Evolutionary conservation across 176 grass and related monocot species (phyloP).

Genomic region (Thinopyrum elongatum): DNA sequence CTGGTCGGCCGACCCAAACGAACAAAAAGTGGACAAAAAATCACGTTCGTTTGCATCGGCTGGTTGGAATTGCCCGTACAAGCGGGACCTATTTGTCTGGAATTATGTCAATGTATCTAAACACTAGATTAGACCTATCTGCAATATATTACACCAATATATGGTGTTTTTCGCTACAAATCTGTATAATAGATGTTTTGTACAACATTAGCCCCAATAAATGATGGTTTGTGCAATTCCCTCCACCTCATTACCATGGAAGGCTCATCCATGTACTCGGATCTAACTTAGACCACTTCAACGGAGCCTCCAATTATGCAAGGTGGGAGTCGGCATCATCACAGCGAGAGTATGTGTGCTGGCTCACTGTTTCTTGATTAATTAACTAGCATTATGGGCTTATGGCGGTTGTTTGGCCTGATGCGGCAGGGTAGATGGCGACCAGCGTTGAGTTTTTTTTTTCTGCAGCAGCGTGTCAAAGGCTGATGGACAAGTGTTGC

Average conservation of each 20-base stretch:
- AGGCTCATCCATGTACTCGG: not conserved
- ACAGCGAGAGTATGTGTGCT: not conserved
- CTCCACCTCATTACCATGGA: not conserved
- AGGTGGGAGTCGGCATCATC: not conserved
- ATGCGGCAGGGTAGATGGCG: not conserved
- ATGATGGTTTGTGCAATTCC: no score
- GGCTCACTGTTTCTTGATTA: not conserved
- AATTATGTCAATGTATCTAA: no score
- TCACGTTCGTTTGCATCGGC: no score
- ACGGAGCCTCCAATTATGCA: not conserved
- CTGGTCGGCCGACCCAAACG: no score
- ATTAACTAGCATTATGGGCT: not conserved
- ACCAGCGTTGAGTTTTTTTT: not conserved
- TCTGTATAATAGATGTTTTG: no score
- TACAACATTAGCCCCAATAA: no score
- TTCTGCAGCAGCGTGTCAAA: not conserved
- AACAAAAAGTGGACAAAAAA: no score
- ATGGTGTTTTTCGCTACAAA: no score
- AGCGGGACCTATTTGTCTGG: no score
- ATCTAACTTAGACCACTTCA: not conserved
- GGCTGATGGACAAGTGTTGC: constrained; percentile 10
- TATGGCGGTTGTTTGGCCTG: not conserved
- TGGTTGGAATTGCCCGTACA: no score
- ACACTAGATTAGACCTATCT: no score
- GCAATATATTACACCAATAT: no score